A percentile compares a stretch with the other conserved stretches of the same genome.
phyloP scores from a whole-genome alignment of 1,284 basidiomycete genomes.

The Grifola frondosa region DNA sequence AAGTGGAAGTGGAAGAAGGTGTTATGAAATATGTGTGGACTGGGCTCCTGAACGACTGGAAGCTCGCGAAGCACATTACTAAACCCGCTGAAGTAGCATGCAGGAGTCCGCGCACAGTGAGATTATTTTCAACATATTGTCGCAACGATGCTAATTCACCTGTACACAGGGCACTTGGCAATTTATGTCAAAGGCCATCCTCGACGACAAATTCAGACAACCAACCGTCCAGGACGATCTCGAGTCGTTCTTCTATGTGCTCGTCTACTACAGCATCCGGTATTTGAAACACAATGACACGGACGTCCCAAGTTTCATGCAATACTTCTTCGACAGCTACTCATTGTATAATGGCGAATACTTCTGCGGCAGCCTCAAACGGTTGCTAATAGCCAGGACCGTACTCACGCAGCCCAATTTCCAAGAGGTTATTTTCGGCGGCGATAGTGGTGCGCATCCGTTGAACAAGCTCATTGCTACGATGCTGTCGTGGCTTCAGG shows the following conservation, averaged over 20 bases:
- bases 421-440: too few relatives aligned
- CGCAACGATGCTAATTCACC: too few relatives aligned
- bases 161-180: conserved; percentile 11
- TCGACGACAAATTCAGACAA: too few relatives aligned
- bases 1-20: too few relatives aligned
- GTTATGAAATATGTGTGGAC: conserved; percentile 1
- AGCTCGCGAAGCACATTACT: conserved; percentile 8
- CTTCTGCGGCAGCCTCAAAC: background rate
- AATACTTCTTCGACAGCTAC: conserved; percentile 1
- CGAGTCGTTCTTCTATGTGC: conserved; percentile 11
- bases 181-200: conserved; percentile 7
- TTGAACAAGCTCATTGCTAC: too few relatives aligned
- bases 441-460: too few relatives aligned
- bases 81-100: too few relatives aligned
- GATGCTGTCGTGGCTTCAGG: too few relatives aligned
- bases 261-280: conserved; percentile 8
- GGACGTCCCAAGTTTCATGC: background rate
- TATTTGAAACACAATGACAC: conserved; percentile 5
- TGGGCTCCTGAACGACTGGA: conserved; percentile 13
- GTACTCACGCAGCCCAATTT: too few relatives aligned
- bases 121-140: too few relatives aligned
- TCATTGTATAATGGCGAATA: background rate
- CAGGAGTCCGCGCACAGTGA: too few relatives aligned
- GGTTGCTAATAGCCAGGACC: too few relatives aligned
- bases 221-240: conserved; percentile 9